Conservation (phyloP, 164 flowering plant species). For the Annona squamosa region DNA sequence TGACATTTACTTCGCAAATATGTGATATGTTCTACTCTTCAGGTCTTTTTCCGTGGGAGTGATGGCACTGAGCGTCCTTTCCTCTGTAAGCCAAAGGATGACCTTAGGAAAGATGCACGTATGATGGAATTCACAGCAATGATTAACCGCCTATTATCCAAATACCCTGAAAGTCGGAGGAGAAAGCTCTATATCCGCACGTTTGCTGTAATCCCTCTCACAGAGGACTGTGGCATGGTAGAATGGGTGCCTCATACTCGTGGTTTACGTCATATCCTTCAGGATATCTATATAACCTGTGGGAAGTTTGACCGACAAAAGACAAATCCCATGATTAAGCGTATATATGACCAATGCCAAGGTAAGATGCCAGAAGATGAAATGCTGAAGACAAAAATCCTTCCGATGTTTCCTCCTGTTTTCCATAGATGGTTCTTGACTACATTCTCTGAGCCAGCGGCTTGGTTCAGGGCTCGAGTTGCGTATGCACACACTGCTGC, state of each 20-base stretch:
- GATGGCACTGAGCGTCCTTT: constrained; percentile 89
- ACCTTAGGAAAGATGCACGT: constrained; percentile 98
- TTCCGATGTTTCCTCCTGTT: constrained; percentile 95
- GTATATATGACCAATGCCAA: constrained; percentile 87
- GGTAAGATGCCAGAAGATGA: constrained; percentile 84
- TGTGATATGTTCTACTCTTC: constrained; percentile 8
- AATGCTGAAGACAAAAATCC: constrained; percentile 80
- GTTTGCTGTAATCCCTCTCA: constrained; percentile 92
- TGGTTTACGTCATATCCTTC: constrained; percentile 97
- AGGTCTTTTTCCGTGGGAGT: constrained; percentile 88
- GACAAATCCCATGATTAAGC: constrained; percentile 90
- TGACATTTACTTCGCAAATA: neutral
- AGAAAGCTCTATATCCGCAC: constrained; percentile 97
- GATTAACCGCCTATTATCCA: constrained; percentile 85
- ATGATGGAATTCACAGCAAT: constrained; percentile 99
- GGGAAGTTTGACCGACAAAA: constrained; percentile 94
- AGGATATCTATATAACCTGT: constrained; percentile 81
- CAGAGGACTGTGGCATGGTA: constrained; percentile 99
- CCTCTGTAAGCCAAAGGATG: constrained; percentile 99
- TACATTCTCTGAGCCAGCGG: constrained; percentile 97
- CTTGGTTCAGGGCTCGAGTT: constrained; percentile 95
- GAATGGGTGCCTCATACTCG: constrained; percentile 99
- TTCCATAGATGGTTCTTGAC: constrained; percentile 93
- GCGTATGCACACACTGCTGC: constrained; percentile 98
- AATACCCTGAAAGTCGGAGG: constrained; percentile 96